Conservation (phyloP, 202 grass and related monocot genomes). For the Schoenoplectus tabernaemontani region DNA sequence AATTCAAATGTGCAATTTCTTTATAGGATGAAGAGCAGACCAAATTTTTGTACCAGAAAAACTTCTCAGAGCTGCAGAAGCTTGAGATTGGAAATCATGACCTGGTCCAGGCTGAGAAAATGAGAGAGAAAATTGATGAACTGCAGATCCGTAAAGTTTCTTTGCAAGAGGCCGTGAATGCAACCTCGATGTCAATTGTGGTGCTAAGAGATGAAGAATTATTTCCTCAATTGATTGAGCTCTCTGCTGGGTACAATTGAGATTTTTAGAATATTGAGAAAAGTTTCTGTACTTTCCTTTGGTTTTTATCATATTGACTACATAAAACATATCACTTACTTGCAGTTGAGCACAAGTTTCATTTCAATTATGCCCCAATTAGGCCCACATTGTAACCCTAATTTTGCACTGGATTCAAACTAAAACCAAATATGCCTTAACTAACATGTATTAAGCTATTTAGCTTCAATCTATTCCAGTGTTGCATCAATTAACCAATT, state of each 20-base stretch:
- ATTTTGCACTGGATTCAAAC: neutral
- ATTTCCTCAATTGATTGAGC: conserved; percentile 89
- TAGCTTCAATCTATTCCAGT: neutral
- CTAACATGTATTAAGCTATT: neutral
- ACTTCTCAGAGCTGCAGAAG: conserved; percentile 43
- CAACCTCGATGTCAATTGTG: conserved; percentile 65
- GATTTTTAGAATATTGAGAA: conserved; percentile 16
- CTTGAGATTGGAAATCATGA: conserved; percentile 77
- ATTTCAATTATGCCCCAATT: neutral
- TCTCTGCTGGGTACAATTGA: conserved; percentile 66
- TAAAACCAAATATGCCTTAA: neutral
- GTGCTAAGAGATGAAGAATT: conserved; percentile 86
- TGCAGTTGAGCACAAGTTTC: neutral
- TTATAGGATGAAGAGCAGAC: conserved; percentile 76
- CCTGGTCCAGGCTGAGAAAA: conserved; percentile 56
- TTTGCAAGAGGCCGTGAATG: conserved; percentile 63
- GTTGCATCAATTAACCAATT: neutral
- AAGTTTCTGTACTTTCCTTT: neutral
- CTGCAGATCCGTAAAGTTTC: conserved; percentile 66
- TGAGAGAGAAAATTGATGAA: conserved; percentile 58
- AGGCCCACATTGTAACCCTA: neutral
- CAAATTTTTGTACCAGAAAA: conserved; percentile 64
- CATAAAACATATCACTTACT: neutral
- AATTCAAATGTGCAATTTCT: neutral
- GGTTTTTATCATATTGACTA: neutral